Percentiles rank a stretch among this genome's conserved stretches.
Evolutionary conservation across 1,139 yeast genomes (phyloP).

Genomic region (Geotrichum australiense): DNA sequence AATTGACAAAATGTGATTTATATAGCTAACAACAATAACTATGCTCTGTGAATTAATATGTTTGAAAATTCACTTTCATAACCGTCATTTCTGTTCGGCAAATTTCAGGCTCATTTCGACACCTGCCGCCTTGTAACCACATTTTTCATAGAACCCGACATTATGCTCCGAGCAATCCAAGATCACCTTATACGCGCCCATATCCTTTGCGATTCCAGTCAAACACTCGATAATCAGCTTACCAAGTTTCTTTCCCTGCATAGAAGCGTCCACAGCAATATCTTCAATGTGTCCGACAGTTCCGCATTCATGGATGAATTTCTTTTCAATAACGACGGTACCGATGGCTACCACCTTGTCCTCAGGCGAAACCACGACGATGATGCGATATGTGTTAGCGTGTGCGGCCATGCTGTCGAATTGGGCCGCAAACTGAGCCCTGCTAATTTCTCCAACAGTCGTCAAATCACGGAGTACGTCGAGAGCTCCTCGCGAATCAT

Average conservation of each 20-base stretch:
- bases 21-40: too few species aligned
- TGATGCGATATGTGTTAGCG: constrained; percentile 45
- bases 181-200: constrained; percentile 81
- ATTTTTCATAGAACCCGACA: constrained; percentile 81
- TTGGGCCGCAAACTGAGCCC: constrained; percentile 38
- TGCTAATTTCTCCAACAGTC: constrained; percentile 50
- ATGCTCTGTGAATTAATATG: too few species aligned
- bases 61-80: too few species aligned
- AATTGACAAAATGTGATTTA: too few species aligned
- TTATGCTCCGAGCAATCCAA: constrained; percentile 82
- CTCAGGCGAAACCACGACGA: constrained; percentile 42
- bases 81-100: too few species aligned
- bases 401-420: constrained; percentile 44
- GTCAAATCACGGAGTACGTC: constrained; percentile 50
- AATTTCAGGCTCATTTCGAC: constrained; percentile 54
- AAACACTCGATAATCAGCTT: constrained; percentile 55
- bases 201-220: constrained; percentile 48
- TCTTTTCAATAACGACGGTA: constrained; percentile 46
- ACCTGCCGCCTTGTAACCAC: constrained; percentile 54
- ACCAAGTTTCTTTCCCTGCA: constrained; percentile 85
- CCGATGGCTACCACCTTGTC: constrained; percentile 38
- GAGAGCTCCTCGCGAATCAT: constrained; percentile 43
- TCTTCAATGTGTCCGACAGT: constrained; percentile 93
- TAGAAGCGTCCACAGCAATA: constrained; percentile 66
- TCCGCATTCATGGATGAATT: constrained; percentile 63